These are phyloP conservation scores for Rhodomyrtus psidioides DNA, from an alignment of 441 rosid genomes.

Conservation along the genomic window DNA sequence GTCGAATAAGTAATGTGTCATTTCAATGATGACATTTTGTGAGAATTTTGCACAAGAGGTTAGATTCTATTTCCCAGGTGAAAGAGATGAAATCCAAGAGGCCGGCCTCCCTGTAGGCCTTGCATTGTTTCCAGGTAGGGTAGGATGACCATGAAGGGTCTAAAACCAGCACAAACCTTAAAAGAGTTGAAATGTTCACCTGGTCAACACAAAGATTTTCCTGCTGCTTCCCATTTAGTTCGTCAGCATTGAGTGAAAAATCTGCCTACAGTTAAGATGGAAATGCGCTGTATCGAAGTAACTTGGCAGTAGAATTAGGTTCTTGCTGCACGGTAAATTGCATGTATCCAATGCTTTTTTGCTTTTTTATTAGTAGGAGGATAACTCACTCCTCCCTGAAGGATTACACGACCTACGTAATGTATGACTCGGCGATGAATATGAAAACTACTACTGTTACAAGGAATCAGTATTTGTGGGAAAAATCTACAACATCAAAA, in stretches of 20 bases:
- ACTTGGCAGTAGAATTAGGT: background rate
- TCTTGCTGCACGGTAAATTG: background rate
- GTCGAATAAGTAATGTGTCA: no score
- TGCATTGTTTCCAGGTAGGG: background rate
- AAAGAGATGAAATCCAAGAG: background rate
- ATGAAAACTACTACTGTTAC: background rate
- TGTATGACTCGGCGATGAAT: background rate
- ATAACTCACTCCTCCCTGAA: background rate
- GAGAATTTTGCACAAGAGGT: background rate
- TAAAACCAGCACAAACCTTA: background rate
- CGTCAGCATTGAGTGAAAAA: background rate
- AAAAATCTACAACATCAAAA: background rate
- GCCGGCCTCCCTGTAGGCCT: background rate
- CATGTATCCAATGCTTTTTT: background rate
- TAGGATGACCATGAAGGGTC: background rate
- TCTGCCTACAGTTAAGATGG: background rate
- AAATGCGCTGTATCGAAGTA: background rate
- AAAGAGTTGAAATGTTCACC: background rate
- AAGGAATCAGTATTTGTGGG: background rate
- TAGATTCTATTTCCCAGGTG: background rate
- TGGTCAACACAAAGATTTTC: background rate
- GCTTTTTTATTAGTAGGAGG: background rate
- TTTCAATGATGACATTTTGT: background rate
- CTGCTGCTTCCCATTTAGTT: background rate
- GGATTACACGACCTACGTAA: background rate